A percentile compares a stretch with the other conserved stretches of the same genome.
Conservation (phyloP, 805 yeast genomes). For the Candida morakotiae region DNA sequence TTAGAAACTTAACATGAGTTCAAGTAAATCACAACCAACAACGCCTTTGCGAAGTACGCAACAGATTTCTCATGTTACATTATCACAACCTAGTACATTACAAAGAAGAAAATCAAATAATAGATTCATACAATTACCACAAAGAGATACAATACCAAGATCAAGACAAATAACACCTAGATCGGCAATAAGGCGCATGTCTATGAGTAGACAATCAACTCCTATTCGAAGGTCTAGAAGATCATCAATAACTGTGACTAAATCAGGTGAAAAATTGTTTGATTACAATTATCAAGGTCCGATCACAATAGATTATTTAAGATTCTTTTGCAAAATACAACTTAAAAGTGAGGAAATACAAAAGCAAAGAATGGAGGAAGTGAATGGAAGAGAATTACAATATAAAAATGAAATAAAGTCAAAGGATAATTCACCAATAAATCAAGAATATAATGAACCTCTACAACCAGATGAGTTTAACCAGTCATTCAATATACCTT, state of each 20-base stretch:
- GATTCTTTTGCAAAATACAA: conserved; percentile 30
- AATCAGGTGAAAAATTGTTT: conserved; percentile 20
- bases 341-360: conserved; percentile 2
- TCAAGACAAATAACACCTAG: not conserved
- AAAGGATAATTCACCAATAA: no score
- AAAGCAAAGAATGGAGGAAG: not conserved
- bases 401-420: conserved; percentile 6
- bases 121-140: conserved; percentile 10
- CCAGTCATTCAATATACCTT: conserved; percentile 27
- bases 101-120: not conserved
- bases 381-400: conserved; percentile 11
- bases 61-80: not conserved
- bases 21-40: conserved; percentile 6
- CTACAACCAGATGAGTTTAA: conserved; percentile 16
- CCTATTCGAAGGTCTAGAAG: conserved; percentile 12
- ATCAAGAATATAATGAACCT: no score
- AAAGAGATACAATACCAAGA: conserved; percentile 5
- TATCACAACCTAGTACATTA: conserved; percentile 3
- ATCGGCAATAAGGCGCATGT: not conserved
- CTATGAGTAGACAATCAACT: conserved; percentile 1
- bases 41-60: conserved; percentile 3
- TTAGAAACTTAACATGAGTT: not conserved
- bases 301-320: conserved; percentile 33
- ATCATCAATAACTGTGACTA: conserved; percentile 21
- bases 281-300: conserved; percentile 33